Evolutionary conservation across 2,329 filamentous ascomycete species (phyloP).

Genomic region (Sphaerulina musiva): DNA sequence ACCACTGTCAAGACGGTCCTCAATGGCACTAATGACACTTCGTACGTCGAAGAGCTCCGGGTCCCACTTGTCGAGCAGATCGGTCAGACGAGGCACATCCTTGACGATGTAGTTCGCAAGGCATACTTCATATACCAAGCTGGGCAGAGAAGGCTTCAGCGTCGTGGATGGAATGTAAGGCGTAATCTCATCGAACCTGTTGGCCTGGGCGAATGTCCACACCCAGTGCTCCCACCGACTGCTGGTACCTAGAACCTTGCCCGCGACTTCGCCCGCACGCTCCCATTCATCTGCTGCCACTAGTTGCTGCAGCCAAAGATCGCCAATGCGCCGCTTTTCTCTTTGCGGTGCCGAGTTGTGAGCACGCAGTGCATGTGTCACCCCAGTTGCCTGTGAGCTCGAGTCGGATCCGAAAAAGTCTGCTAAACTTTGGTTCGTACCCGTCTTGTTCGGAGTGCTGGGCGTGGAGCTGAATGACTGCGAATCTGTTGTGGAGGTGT

Average conservation of each 20-base stretch:
- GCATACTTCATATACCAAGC: constrained; percentile 79
- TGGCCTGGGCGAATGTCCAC: constrained; percentile 78
- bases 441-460: constrained; percentile 40
- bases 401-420: constrained; percentile 54
- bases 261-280: constrained; percentile 71
- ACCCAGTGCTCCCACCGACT: constrained; percentile 93
- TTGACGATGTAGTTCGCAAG: constrained; percentile 80
- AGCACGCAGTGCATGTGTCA: constrained; percentile 11
- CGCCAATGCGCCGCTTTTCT: constrained; percentile 85
- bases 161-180: constrained; percentile 70
- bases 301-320: constrained; percentile 86
- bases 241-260: constrained; percentile 72
- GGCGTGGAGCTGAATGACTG: constrained; percentile 33
- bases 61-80: constrained; percentile 77
- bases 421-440: constrained; percentile 28
- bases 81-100: constrained; percentile 67
- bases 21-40: constrained; percentile 68
- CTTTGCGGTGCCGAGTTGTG: constrained; percentile 60
- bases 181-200: constrained; percentile 84
- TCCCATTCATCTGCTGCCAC: constrained; percentile 68
- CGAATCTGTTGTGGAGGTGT: constrained; percentile 35
- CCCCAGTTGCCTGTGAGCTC: constrained; percentile 45
- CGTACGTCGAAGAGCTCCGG: constrained; percentile 75
- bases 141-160: constrained; percentile 71
- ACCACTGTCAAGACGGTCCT: constrained; percentile 71